Evolutionary conservation across 768 basidiomycete genomes (phyloP).

Genomic region (Tylopilus subfusipes): DNA sequence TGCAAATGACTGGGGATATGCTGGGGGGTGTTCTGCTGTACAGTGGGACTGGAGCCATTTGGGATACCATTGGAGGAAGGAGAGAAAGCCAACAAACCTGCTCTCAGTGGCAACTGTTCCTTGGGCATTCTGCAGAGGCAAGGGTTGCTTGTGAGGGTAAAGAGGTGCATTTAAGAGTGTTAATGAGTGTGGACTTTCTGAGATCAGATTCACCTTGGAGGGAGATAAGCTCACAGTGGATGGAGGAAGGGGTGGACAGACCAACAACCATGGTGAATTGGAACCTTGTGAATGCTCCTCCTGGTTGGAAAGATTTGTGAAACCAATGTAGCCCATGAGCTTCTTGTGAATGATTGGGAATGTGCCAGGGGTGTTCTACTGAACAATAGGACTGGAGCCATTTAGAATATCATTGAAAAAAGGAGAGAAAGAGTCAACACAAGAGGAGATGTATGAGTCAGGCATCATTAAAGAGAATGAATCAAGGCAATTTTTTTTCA

Average conservation of each 20-base stretch:
- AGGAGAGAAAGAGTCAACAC: conserved; percentile 54
- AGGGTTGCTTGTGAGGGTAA: conserved; percentile 83
- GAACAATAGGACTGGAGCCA: conserved; percentile 61
- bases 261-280: conserved; percentile 99
- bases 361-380: conserved; percentile 29
- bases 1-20: conserved; percentile 53
- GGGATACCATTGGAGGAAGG: conserved; percentile 52
- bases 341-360: conserved; percentile 72
- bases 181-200: conserved; percentile 98
- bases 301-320: conserved; percentile 98
- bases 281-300: conserved; percentile 98
- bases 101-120: conserved; percentile 98
- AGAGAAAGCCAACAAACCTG: conserved; percentile 65
- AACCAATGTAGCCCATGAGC: conserved; percentile 92
- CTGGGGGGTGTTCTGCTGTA: conserved; percentile 36
- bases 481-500: conserved; percentile 36
- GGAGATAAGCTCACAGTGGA: conserved; percentile 8
- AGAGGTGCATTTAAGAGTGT: conserved; percentile 97
- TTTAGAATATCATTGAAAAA: conserved; percentile 58
- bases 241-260: conserved; percentile 41
- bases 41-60: conserved; percentile 64
- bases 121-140: conserved; percentile 80
- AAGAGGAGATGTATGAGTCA: conserved; percentile 67
- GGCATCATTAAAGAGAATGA: conserved; percentile 46
- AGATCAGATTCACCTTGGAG: conserved; percentile 89